Percentiles rank a stretch among this genome's conserved stretches.
phyloP scores from a whole-genome alignment of 2,329 filamentous ascomycete species.

The Fusarium nygamai region DNA sequence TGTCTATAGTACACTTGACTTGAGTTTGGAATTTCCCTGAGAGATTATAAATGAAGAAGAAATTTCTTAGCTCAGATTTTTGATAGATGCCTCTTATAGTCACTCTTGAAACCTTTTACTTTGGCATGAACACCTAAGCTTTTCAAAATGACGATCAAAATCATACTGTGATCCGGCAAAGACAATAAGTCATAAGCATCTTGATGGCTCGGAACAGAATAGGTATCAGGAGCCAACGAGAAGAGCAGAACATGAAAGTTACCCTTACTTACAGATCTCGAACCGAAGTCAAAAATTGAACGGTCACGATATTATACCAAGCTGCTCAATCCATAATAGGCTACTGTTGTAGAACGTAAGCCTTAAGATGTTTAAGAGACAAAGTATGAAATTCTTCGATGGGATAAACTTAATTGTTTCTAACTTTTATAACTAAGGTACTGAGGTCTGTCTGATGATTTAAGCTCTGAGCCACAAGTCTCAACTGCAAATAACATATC shows the following conservation, averaged over 20 bases:
- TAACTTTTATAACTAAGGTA: background rate
- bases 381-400: background rate
- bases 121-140: background rate
- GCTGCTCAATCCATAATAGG: background rate
- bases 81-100: background rate
- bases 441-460: no score
- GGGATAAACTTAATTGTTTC: background rate
- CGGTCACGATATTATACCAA: background rate
- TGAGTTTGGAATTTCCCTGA: background rate
- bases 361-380: background rate
- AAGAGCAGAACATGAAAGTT: background rate
- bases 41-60: background rate
- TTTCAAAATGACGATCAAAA: background rate
- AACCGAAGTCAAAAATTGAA: background rate
- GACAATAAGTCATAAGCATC: background rate
- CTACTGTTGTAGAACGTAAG: background rate
- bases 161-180: background rate
- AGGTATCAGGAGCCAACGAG: background rate
- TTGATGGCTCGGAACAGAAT: no score
- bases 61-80: background rate
- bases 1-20: background rate
- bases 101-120: no score
- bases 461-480: no score
- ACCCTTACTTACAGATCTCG: background rate
- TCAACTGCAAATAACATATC: no score